Percentiles rank a stretch among this genome's conserved stretches.
These are phyloP conservation scores for Anastatica hierochuntica DNA, from an alignment of 345 rosid species.

Conservation along the genomic window DNA sequence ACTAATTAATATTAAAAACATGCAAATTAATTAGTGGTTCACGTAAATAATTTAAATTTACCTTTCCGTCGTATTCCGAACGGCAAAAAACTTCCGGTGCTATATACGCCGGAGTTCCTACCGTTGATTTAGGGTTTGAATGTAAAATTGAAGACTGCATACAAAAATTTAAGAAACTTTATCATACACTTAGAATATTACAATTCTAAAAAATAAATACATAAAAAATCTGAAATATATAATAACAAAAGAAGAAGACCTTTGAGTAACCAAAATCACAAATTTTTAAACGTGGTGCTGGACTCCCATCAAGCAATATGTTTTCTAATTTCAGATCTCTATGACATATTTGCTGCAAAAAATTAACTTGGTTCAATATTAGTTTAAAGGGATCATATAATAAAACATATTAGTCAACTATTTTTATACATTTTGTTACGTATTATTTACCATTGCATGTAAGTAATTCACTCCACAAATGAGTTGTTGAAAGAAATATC, in stretches of 20 bases:
- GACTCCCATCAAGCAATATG: slow-evolving; percentile 81
- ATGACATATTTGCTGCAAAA: slow-evolving; percentile 85
- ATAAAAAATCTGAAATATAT: neutral
- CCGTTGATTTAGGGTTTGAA: slow-evolving; percentile 93
- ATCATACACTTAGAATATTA: too few relatives aligned
- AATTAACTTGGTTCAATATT: neutral
- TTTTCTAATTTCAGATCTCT: slow-evolving; percentile 88
- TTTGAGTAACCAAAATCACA: slow-evolving; percentile 97
- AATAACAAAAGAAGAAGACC: slow-evolving; percentile 30
- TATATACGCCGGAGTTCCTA: slow-evolving; percentile 98
- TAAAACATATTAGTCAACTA: neutral
- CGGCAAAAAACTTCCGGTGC: slow-evolving; percentile 87
- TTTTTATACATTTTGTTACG: too few relatives aligned
- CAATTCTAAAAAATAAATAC: neutral
- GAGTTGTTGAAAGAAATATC: slow-evolving; percentile 73
- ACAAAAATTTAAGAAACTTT: too few relatives aligned
- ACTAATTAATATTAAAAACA: too few relatives aligned
- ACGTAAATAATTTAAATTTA: slow-evolving; percentile 10
- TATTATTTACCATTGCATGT: slow-evolving; percentile 59
- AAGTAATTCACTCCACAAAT: slow-evolving; percentile 63
- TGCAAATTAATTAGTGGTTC: too few relatives aligned
- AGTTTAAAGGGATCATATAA: too few relatives aligned
- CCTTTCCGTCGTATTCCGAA: slow-evolving; percentile 94
- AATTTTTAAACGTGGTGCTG: slow-evolving; percentile 84
- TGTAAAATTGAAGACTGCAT: slow-evolving; percentile 77